A percentile compares a stretch with the other conserved stretches of the same genome.
Evolutionary conservation across 768 basidiomycete genomes (phyloP).

Genomic region (Tulasnella sp.): DNA sequence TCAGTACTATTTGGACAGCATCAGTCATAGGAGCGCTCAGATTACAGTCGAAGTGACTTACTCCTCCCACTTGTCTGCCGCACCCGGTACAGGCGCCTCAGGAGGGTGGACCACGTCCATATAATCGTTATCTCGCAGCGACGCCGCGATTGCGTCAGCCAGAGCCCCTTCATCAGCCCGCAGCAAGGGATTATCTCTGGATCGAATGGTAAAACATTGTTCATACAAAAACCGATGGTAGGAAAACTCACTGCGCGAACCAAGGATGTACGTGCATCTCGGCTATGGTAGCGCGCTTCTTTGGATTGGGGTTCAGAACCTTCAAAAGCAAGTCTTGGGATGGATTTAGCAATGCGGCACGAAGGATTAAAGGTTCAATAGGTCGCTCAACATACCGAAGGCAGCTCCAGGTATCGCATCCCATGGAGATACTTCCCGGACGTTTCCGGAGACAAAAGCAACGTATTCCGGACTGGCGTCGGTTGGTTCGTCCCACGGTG

Average conservation of each 20-base stretch:
- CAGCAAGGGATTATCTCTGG: slow-evolving; percentile 1
- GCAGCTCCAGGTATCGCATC: slow-evolving; percentile 44
- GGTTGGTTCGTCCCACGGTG: slow-evolving; percentile 96
- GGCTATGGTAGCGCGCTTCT: slow-evolving; percentile 50
- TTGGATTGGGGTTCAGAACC: slow-evolving; percentile 62
- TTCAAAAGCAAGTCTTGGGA: slow-evolving; percentile 58
- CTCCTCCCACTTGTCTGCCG: slow-evolving; percentile 12
- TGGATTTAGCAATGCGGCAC: slow-evolving; percentile 18
- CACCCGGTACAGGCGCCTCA: slow-evolving; percentile 16
- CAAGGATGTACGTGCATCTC: slow-evolving; percentile 55
- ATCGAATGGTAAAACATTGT: slow-evolving; percentile 6
- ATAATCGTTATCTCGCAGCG: slow-evolving; percentile 60
- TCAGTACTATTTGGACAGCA: slow-evolving; percentile 29
- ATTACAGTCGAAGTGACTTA: background rate
- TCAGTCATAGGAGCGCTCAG: too few species aligned
- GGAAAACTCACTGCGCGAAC: slow-evolving; percentile 47
- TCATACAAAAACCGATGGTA: background rate
- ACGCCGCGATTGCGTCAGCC: slow-evolving; percentile 59
- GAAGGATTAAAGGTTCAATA: background rate
- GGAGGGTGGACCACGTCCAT: slow-evolving; percentile 55
- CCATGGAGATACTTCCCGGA: slow-evolving; percentile 75
- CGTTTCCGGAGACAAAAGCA: slow-evolving; percentile 61
- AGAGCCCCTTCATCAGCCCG: slow-evolving; percentile 50
- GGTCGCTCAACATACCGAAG: slow-evolving; percentile 45
- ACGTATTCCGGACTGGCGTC: slow-evolving; percentile 61